Conservation (phyloP, 352 stramenopile genomes). For the Pythium chondricola region DNA sequence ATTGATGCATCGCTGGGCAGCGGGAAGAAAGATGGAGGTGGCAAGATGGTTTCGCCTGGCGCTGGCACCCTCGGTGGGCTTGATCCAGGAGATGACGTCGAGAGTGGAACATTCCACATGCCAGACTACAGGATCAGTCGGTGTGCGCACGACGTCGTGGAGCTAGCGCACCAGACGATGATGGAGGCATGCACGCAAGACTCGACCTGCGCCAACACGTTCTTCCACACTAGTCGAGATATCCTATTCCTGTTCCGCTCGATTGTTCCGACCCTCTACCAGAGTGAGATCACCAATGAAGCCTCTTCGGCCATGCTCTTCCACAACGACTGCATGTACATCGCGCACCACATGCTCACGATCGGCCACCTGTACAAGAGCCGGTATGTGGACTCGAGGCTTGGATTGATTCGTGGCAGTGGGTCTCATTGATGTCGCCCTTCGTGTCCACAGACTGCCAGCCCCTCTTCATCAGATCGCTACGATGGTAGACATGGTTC, state of each 20-base stretch:
- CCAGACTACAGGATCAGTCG: constrained; percentile 56
- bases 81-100: constrained; percentile 17
- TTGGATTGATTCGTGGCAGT: not conserved
- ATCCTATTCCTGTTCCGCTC: constrained; percentile 67
- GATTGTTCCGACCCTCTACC: constrained; percentile 61
- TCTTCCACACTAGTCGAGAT: constrained; percentile 81
- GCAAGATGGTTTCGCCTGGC: constrained; percentile 12
- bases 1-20: constrained; percentile 28
- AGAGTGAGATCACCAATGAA: constrained; percentile 61
- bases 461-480: constrained; percentile 45
- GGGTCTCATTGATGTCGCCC: not conserved
- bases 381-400: constrained; percentile 23
- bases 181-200: constrained; percentile 48
- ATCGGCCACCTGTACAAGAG: constrained; percentile 71
- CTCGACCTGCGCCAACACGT: constrained; percentile 33
- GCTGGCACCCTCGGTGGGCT: not conserved
- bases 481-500: constrained; percentile 81
- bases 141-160: constrained; percentile 53
- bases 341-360: constrained; percentile 73
- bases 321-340: constrained; percentile 84
- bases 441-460: constrained; percentile 28
- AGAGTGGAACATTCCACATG: constrained; percentile 54
- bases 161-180: constrained; percentile 57
- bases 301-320: constrained; percentile 65
- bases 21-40: constrained; percentile 32